Percentiles rank a stretch among this genome's conserved stretches.
These are phyloP conservation scores for Chionographis japonica DNA, from an alignment of 106 monocot species.

Conservation along the genomic window DNA sequence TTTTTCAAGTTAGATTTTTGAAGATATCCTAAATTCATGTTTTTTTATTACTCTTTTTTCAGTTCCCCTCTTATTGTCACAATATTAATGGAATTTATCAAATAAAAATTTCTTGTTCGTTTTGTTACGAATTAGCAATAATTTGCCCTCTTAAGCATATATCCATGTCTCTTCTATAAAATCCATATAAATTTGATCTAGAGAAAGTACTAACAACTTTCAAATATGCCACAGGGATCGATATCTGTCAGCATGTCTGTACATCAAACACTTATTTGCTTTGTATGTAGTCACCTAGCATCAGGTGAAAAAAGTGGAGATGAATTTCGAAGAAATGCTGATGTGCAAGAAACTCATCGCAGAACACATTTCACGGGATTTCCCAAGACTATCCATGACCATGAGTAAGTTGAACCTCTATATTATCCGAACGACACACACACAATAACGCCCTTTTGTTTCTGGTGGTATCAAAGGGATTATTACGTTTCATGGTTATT, in stretches of 20 bases:
- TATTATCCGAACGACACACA: background rate
- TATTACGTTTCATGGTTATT: no score
- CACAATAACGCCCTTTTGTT: no score
- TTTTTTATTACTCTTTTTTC: no score
- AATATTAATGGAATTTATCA: no score
- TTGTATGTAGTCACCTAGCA: conserved; percentile 73
- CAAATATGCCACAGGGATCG: conserved; percentile 60
- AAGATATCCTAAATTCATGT: no score
- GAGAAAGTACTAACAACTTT: conserved; percentile 1
- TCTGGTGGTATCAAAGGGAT: no score
- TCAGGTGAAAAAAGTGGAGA: conserved; percentile 79
- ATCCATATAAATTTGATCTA: background rate
- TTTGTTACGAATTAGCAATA: no score
- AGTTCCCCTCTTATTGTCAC: no score
- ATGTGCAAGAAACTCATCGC: conserved; percentile 83
- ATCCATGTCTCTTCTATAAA: no score
- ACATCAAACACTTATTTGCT: conserved; percentile 84
- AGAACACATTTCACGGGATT: conserved; percentile 58
- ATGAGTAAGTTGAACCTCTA: conserved; percentile 58
- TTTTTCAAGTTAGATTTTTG: no score
- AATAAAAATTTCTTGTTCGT: no score
- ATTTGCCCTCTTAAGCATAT: no score
- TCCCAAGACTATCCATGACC: conserved; percentile 70
- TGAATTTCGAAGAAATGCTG: conserved; percentile 65
- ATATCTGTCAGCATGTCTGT: conserved; percentile 93